Evolutionary conservation across 352 stramenopile genomes (phyloP).

Genomic region (Phytophthora idaei): DNA sequence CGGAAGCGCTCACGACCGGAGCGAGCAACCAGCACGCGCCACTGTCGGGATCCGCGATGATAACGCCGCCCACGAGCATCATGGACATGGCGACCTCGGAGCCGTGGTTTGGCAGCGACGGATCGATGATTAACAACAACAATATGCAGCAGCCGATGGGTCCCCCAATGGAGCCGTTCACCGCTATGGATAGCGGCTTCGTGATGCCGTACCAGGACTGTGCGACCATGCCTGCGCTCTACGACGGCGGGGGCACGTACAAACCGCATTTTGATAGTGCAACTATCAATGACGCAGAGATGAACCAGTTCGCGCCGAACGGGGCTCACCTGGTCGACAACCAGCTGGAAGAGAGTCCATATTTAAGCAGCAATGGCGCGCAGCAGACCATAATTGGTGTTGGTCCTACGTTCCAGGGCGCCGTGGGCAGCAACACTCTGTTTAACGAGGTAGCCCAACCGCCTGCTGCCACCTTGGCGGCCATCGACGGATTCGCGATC

Average conservation of each 20-base stretch:
- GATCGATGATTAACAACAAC: slow-evolving; percentile 6
- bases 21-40: slow-evolving; percentile 8
- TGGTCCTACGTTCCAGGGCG: slow-evolving; percentile 5
- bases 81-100: slow-evolving; percentile 16
- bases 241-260: slow-evolving; percentile 14
- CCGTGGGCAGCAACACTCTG: slow-evolving; percentile 16
- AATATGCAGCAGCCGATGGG: slow-evolving; percentile 8
- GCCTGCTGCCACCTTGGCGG: slow-evolving; percentile 11
- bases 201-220: slow-evolving; percentile 31
- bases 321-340: slow-evolving; percentile 13
- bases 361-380: slow-evolving; percentile 8
- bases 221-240: slow-evolving; percentile 19
- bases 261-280: slow-evolving; percentile 6
- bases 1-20: slow-evolving; percentile 1
- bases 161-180: slow-evolving; percentile 4
- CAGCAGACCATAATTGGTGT: slow-evolving; percentile 3
- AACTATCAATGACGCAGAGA: neutral
- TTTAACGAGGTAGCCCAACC: slow-evolving; percentile 31
- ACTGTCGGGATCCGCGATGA: slow-evolving; percentile 23
- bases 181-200: slow-evolving; percentile 17
- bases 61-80: slow-evolving; percentile 9
- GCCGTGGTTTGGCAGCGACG: slow-evolving; percentile 6
- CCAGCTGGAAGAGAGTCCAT: slow-evolving; percentile 19
- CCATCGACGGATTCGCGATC: slow-evolving; percentile 24
- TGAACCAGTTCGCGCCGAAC: slow-evolving; percentile 10